Base-by-base conservation (phyloP, 2,329 filamentous ascomycete species). In the Fusarium oligoseptatum region DNA sequence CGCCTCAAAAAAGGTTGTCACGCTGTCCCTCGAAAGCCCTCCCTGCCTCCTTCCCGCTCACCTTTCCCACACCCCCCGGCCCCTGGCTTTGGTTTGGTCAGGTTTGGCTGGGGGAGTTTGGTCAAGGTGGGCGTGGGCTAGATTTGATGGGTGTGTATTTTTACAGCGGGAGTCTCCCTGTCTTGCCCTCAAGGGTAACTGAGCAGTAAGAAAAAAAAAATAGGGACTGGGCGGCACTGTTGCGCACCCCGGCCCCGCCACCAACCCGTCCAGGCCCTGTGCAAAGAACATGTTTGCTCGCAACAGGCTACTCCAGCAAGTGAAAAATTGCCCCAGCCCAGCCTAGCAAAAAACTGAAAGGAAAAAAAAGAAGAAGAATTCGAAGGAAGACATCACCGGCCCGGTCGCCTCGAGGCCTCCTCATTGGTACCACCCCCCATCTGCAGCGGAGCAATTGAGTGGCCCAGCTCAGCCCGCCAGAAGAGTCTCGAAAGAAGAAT, bases 401-500 rank as follows among this genome's bases (percentile, higher is more conserved):
- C 77, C 77, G 77, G 77, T 79, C 73, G 62, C 62, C 61, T 67
- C 60, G 60, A 71, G 66, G 56, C 48, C 56, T 68, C 64, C 48
- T 43, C 66, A 66, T 76, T 66, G 60, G 73, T 69, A 71, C 73
- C 73, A 73, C 73, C 73, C 69, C 73, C 73, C 36, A 55, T 65
- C 64, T 64, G 50, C 36, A 65, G 73, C 73, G 73, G 73, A 75
- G 45, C 64, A 57, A 32, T 50, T 55, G 27, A 55, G 57, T 55
- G 64, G 64, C 32, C 60, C 57, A 73, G 62, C 70, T 72, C 67
- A 76, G 65, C 68, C 77, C 72, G 69, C 69, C 77, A 78, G 77
- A 79, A 78, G 73, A 76, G 75, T 79, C 74, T 61, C 77, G 76
- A 79, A 79, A 68, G 70, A 72, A 70, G 66, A 69, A 34, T 63